phyloP scores from a whole-genome alignment of 768 basidiomycete genomes.

The Antrodiella citrinella region DNA sequence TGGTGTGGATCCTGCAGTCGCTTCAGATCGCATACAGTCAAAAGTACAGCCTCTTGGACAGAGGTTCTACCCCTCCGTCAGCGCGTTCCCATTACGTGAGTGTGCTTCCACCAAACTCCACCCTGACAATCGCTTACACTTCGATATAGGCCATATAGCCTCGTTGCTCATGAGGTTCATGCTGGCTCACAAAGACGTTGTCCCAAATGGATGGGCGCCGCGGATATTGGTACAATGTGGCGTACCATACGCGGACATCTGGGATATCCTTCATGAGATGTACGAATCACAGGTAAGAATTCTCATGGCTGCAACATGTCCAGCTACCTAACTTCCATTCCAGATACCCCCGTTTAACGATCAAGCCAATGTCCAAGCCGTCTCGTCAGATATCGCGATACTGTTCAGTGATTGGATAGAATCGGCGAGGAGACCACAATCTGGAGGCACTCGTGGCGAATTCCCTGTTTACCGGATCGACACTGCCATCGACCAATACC shows the following conservation, averaged over 20 bases:
- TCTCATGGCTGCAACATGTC: constrained; percentile 10
- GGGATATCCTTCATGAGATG: constrained; percentile 79
- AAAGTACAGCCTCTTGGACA: constrained; percentile 69
- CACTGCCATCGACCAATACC: constrained; percentile 63
- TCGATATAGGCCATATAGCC: constrained; percentile 58
- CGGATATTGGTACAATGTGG: constrained; percentile 73
- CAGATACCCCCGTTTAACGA: constrained; percentile 81
- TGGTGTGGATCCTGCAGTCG: constrained; percentile 42
- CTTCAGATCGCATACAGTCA: constrained; percentile 56
- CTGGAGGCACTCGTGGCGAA: constrained; percentile 48
- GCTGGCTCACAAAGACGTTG: constrained; percentile 45
- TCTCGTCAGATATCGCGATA: constrained; percentile 76
- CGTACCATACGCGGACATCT: constrained; percentile 74
- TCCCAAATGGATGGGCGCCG: constrained; percentile 78
- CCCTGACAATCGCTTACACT: neutral
- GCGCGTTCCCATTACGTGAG: constrained; percentile 83
- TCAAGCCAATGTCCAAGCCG: constrained; percentile 68
- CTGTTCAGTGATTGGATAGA: constrained; percentile 77
- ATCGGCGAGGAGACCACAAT: constrained; percentile 66
- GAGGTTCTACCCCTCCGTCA: constrained; percentile 86
- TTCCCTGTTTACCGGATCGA: constrained; percentile 78
- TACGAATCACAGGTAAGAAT: constrained; percentile 65
- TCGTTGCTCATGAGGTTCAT: constrained; percentile 70
- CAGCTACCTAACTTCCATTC: constrained; percentile 4
- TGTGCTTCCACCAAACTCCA: constrained; percentile 6